Conservation (phyloP, 805 yeast genomes). For the Priceomyces castillae region DNA sequence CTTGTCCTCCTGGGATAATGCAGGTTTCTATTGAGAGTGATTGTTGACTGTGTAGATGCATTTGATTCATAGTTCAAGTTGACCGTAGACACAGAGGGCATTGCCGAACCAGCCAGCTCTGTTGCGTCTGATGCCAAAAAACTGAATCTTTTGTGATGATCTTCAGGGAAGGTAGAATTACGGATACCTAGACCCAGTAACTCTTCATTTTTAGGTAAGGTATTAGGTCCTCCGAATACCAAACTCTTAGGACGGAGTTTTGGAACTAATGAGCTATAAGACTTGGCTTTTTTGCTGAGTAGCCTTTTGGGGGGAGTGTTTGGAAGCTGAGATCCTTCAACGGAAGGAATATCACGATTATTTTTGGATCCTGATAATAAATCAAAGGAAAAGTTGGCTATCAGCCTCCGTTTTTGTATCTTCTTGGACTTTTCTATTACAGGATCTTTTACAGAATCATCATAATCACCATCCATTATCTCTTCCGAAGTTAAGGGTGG, state of each 20-base stretch:
- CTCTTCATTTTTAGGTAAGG: background rate
- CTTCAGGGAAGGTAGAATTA: background rate
- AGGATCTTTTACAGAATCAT: too few species aligned
- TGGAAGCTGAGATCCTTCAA: too few species aligned
- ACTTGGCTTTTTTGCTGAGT: background rate
- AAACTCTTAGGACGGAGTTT: background rate
- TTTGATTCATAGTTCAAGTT: background rate
- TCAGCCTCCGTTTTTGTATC: background rate
- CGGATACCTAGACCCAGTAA: background rate
- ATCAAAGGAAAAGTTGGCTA: background rate
- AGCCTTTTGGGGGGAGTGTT: background rate
- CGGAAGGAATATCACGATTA: too few species aligned
- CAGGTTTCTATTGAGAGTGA: background rate
- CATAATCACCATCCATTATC: too few species aligned
- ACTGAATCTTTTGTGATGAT: background rate
- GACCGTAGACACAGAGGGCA: background rate
- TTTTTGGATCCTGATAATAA: too few species aligned
- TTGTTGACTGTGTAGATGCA: background rate
- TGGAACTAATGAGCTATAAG: background rate
- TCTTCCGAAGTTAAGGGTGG: conserved; percentile 13
- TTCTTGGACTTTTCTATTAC: background rate
- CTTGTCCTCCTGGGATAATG: background rate
- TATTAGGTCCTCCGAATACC: too few species aligned
- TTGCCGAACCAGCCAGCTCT: background rate
- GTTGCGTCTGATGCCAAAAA: background rate